Conservation (phyloP, 306 rosid species). For the Begonia masoniana region DNA sequence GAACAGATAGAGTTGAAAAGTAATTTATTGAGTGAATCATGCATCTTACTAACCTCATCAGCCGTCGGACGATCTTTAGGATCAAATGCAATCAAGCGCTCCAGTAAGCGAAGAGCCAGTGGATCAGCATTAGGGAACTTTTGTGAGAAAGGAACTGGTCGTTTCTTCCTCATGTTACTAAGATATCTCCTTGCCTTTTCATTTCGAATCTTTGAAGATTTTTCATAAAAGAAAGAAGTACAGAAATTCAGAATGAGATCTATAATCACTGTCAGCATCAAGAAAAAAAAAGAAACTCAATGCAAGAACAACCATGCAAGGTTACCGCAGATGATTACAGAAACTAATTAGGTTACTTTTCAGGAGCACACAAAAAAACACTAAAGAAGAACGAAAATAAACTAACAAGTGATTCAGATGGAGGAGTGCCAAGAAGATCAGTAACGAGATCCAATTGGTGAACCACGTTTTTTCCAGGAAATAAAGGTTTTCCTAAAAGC, state of each 20-base stretch:
- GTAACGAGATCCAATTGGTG: slow-evolving; percentile 98
- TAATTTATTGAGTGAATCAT: too few relatives aligned
- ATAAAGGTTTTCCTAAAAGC: slow-evolving; percentile 72
- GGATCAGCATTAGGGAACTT: slow-evolving; percentile 84
- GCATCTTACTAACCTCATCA: slow-evolving; percentile 49
- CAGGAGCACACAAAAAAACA: neutral
- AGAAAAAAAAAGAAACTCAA: neutral
- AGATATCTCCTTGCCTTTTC: slow-evolving; percentile 97
- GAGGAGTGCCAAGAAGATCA: slow-evolving; percentile 89
- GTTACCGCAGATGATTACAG: too few relatives aligned
- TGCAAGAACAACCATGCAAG: too few relatives aligned
- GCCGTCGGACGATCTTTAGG: slow-evolving; percentile 90
- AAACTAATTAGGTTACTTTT: too few relatives aligned
- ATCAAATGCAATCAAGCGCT: slow-evolving; percentile 80
- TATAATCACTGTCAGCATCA: neutral
- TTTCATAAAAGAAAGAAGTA: neutral
- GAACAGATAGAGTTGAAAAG: neutral
- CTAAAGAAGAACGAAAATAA: slow-evolving; percentile 1
- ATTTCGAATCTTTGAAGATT: slow-evolving; percentile 57
- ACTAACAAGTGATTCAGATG: slow-evolving; percentile 71
- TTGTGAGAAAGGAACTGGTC: slow-evolving; percentile 55
- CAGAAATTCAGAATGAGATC: neutral
- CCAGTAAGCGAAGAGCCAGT: slow-evolving; percentile 65
- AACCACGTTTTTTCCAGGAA: slow-evolving; percentile 95
- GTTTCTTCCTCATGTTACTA: slow-evolving; percentile 75